Base-by-base conservation (phyloP, 352 stramenopile species). In the Hyaloperonospora arabidopsidis region DNA sequence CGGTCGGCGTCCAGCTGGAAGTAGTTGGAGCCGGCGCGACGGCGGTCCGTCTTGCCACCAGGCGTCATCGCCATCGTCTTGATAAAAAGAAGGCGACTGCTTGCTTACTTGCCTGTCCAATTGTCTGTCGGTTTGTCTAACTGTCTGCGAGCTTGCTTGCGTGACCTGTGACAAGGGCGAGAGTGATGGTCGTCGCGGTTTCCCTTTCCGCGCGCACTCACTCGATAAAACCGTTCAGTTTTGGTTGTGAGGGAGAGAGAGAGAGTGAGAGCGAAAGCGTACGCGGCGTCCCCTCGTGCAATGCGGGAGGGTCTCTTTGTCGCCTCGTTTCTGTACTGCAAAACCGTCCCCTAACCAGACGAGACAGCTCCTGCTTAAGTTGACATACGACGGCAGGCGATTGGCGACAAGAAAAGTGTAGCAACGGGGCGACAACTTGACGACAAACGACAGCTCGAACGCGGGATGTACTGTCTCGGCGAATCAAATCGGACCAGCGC, bases 11-110 rank as follows among this genome's bases (percentile, higher is more conserved):
- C 76, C 29, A 91, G 69, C 57, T 87, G 64, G 51, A 91, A 91
- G 68, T 91, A 91, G 74, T 91, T 91, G 67, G 78, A 89, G 57
- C 75, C 72, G n/a, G 81, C 81, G 55, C 81, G 81, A 8, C 76
- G 70, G 10, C 79, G 76, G 50, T 87, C 77, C 53, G 60, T 65
- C 55, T 74, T 74, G 52, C 65, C 63, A 15, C 60, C 62, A 39
- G 65, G 65, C 57, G 63, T 68, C 54, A 40, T 70, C 23, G 62
- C 66, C 63, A 74, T 74, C 25, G 29, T 53, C 41, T 38, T 36
- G 2, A 7, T 7, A 29, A 29, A 7, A 7, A 29, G 3, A 7
- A 3, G 25, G 25, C 7, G 25, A 29, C 25, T 29, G 25, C n/a
- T 29, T 29, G 25, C 25, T 29, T 29, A 7, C 25, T 29, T 29